These are phyloP conservation scores for Davidsoniella eucalypti DNA, from an alignment of 2,329 filamentous ascomycete genomes.

Conservation along the genomic window DNA sequence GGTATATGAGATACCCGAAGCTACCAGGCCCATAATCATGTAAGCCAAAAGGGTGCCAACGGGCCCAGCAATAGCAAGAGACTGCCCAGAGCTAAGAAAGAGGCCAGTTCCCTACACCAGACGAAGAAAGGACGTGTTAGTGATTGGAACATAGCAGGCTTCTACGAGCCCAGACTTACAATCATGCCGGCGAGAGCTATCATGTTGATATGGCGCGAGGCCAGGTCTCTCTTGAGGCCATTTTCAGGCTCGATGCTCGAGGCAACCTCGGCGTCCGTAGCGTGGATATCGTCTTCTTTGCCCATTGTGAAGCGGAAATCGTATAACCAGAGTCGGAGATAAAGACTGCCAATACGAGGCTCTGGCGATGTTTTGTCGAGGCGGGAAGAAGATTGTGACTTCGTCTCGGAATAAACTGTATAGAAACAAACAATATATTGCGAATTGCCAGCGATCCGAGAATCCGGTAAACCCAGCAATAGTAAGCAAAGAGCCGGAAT, in stretches of 20 bases:
- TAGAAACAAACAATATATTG: too few relatives aligned
- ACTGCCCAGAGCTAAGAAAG: constrained; percentile 34
- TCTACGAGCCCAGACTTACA: background rate
- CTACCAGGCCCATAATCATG: constrained; percentile 28
- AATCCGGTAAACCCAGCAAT: too few relatives aligned
- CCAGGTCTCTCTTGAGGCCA: constrained; percentile 15
- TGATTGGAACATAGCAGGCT: background rate
- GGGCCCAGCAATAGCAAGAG: constrained; percentile 30
- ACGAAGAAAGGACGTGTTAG: background rate
- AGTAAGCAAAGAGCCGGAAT: too few relatives aligned
- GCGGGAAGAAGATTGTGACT: too few relatives aligned
- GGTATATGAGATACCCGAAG: constrained; percentile 38
- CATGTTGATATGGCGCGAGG: constrained; percentile 21
- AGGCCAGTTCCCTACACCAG: constrained; percentile 23
- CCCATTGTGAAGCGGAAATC: too few relatives aligned
- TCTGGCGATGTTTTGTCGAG: too few relatives aligned
- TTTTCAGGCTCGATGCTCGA: background rate
- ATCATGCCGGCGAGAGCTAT: constrained; percentile 22
- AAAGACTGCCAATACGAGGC: too few relatives aligned
- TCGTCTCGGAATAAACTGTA: too few relatives aligned
- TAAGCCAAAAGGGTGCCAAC: constrained; percentile 25
- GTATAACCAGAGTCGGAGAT: too few relatives aligned
- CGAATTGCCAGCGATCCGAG: too few relatives aligned
- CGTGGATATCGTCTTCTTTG: too few relatives aligned
- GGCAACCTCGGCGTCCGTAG: background rate